Evolutionary conservation across 2,329 filamentous ascomycete genomes (phyloP), one percentile per base, ranked within the genome.

Genomic region (Xylariaceae sp.): DNA sequence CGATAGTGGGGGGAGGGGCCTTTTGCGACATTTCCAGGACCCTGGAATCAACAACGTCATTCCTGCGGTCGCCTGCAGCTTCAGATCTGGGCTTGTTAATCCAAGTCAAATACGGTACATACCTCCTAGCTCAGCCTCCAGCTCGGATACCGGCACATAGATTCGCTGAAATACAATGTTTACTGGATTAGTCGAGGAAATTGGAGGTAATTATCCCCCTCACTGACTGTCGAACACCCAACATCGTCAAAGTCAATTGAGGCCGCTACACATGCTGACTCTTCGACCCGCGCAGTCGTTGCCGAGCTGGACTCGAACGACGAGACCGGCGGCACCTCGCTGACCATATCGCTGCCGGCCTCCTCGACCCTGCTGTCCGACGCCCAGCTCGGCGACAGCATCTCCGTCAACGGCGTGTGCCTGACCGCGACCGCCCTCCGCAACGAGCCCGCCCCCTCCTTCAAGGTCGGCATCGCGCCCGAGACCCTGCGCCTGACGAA

Each of bases 401-500:
- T 98, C 64, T 81, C 84, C 62, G 79, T 98, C 63, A 98, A 98
- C 69, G 93, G 93, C 60, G 90, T 89, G 59, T 98, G 93, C 65
- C 80, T 98, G 39, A 98, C 93, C 11, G 86, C 97, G 42, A 96
- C 85, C n/a, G 70, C 74, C 45, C 85, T 89, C 18, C 19, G 39
- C 31, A 9, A 4, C 42, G 9, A 40, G 7, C 2, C 36, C 41
- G 17, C 34, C 37, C 2, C 43, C 57, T 66, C 71, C 51, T 98
- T 98, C 81, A 91, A 87, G 58, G 89, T 97, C 52, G 91, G 93
- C 60, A 85, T 95, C 50, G 89, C 93, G 8, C 93, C 93, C 44
- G 93, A 98, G 71, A 98, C 93, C 13, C 81, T 98, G 42, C 89
- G 93, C 44, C 81, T 95, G 43, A 98, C 94, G 45, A 95, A 97